Base-by-base conservation (phyloP, 371 early-diverging fungal species). In the Sporodiniella umbellata region DNA sequence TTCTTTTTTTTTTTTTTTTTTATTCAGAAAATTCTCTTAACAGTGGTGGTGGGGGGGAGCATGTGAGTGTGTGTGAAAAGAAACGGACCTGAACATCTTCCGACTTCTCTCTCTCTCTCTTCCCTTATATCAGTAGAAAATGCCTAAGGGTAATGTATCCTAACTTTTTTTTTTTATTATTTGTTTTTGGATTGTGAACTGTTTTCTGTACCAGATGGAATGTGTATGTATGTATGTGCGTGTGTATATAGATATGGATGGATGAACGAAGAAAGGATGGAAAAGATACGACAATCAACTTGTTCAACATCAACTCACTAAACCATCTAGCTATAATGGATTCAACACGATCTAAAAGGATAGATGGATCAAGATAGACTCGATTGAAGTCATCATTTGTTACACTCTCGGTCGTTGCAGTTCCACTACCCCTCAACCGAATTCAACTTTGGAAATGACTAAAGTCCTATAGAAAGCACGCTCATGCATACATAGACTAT, bases 211-310 rank as follows among this genome's bases (percentile, higher is more conserved):
- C n/a, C n/a, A 33, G 18, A 15, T 4, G 19, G 21, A 21, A 35
- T 33, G 37, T 22, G 44, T 18, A 6, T 17, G 19, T 28, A 25
- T 21, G 5, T 42, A 7, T 42, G 11, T 7, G 30, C 7, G 35
- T 33, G 35, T 33, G 35, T 35, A 15, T 35, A 2, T 35, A 14
- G 8, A 15, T 6, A 15, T 15, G n/a, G 35, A 5, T 5, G 15
- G 14, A 35, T 11, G 46, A 53, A 45, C 50, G 42, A 57, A 47
- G 53, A 57, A 62, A 56, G 57, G 50, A 61, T 51, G 49, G 55
- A 64, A 52, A n/a, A 39, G 28, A 42, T 42, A 14, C 8, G 23
- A 33, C 4, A 7, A 33, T 4, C 6, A 11, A 4, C 22, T 24
- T 23, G 15, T 30, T 25, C 18, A 31, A 15, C 5, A 35, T 38